Conservation (phyloP, 2,329 filamentous ascomycete species). For the Phaeosphaeria sp. region DNA sequence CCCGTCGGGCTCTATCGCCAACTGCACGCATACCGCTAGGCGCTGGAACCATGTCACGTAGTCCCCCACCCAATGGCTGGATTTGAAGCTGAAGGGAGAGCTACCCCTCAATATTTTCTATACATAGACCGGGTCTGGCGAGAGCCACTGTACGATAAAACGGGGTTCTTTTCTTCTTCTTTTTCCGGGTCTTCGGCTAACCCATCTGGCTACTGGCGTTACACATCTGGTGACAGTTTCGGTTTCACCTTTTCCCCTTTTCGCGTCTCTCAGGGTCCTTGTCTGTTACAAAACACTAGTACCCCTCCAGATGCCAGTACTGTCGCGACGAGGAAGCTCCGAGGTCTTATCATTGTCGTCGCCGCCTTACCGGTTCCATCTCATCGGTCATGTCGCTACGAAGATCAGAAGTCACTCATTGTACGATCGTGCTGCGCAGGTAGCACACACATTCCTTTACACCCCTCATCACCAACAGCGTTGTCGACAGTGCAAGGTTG, state of each 20-base stretch:
- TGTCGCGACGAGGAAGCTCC: background rate
- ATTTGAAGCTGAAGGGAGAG: slow-evolving; percentile 25
- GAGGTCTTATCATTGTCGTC: background rate
- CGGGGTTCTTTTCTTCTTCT: background rate
- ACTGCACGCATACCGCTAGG: slow-evolving; percentile 43
- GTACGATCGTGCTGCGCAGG: slow-evolving; percentile 8
- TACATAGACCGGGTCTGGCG: slow-evolving; percentile 25
- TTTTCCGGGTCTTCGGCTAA: background rate
- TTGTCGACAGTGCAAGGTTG: background rate
- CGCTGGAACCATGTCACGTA: slow-evolving; percentile 46
- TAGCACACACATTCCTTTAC: slow-evolving; percentile 9
- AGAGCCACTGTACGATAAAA: slow-evolving; percentile 30
- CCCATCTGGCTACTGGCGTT: background rate
- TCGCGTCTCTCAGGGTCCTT: background rate
- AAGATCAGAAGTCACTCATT: background rate
- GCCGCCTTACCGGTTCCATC: background rate
- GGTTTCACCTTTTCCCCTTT: slow-evolving; percentile 16
- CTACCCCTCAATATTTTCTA: slow-evolving; percentile 3
- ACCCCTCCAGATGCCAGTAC: background rate
- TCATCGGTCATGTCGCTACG: slow-evolving; percentile 1
- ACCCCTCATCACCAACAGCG: background rate
- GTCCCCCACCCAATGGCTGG: slow-evolving; percentile 43
- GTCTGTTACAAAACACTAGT: background rate
- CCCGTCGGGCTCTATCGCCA: slow-evolving; percentile 28
- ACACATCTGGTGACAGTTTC: slow-evolving; percentile 14